A percentile compares a stretch with the other conserved stretches of the same genome.
phyloP scores from a whole-genome alignment of 176 grass and related monocot genomes.

The Aegilops tauschii region DNA sequence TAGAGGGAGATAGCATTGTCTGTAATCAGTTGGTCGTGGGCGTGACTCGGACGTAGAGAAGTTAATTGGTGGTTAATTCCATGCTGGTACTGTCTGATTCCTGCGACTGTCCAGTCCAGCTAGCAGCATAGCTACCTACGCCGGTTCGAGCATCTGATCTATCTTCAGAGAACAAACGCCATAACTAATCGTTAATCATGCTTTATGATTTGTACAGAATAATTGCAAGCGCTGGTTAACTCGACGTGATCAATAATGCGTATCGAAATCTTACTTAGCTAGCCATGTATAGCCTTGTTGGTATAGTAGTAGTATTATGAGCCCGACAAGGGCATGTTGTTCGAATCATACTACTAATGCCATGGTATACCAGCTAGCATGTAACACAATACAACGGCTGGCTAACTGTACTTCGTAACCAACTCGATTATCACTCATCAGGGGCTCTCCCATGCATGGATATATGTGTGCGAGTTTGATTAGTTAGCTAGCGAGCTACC shows the following conservation, averaged over 20 bases:
- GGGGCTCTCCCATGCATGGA: background rate
- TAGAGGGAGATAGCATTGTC: too few relatives aligned
- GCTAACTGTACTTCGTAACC: conserved; percentile 8
- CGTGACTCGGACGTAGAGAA: too few relatives aligned
- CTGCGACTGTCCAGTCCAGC: too few relatives aligned
- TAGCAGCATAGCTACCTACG: background rate
- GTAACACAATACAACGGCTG: background rate
- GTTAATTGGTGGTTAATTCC: too few relatives aligned
- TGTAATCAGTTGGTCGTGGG: too few relatives aligned
- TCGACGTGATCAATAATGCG: background rate
- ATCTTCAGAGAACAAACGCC: background rate
- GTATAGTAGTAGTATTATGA: background rate
- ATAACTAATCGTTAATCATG: background rate
- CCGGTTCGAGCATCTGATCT: background rate
- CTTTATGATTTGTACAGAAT: too few relatives aligned
- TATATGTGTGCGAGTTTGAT: background rate
- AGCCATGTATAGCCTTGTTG: background rate
- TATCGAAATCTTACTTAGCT: background rate
- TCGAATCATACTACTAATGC: background rate
- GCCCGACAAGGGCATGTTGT: conserved; percentile 25
- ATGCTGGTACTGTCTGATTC: too few relatives aligned
- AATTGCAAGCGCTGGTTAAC: too few relatives aligned
- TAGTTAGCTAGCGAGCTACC: background rate
- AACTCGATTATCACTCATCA: background rate
- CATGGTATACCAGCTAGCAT: too few relatives aligned